Evolutionary conservation across 768 basidiomycete species (phyloP).

Genomic region (Rhizopogon sp.): DNA sequence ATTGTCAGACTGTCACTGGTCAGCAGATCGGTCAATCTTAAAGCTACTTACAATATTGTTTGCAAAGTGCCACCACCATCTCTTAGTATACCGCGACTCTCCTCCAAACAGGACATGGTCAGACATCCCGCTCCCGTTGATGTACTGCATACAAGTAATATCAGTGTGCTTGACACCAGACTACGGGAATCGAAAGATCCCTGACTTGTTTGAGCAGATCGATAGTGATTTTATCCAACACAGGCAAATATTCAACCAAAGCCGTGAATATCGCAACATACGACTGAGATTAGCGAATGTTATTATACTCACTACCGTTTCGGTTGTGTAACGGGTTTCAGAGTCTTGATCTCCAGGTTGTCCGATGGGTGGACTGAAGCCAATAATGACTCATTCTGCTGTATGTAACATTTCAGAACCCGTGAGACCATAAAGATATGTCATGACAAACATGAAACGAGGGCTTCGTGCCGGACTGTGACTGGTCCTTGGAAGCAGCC

Average conservation of each 20-base stretch:
- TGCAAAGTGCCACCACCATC: constrained; percentile 58
- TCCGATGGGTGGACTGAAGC: constrained; percentile 78
- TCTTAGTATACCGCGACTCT: constrained; percentile 65
- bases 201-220: constrained; percentile 61
- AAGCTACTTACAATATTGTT: constrained; percentile 5
- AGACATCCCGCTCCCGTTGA: constrained; percentile 57
- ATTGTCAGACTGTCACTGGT: too few relatives aligned
- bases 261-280: not conserved
- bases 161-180: constrained; percentile 92
- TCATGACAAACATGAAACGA: not conserved
- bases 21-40: too few relatives aligned
- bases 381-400: constrained; percentile 53
- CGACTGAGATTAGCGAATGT: constrained; percentile 62
- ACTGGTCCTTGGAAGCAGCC: constrained; percentile 75
- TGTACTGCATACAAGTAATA: constrained; percentile 53
- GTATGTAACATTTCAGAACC: constrained; percentile 78
- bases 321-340: constrained; percentile 40
- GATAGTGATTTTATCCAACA: constrained; percentile 55
- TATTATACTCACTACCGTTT: constrained; percentile 75
- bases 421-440: constrained; percentile 18
- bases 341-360: constrained; percentile 63
- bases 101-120: constrained; percentile 77
- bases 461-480: constrained; percentile 70
- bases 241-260: not conserved
- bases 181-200: constrained; percentile 60